These are phyloP conservation scores for Neurospora sp. DNA, from an alignment of 495 filamentous ascomycete species.

Conservation along the genomic window DNA sequence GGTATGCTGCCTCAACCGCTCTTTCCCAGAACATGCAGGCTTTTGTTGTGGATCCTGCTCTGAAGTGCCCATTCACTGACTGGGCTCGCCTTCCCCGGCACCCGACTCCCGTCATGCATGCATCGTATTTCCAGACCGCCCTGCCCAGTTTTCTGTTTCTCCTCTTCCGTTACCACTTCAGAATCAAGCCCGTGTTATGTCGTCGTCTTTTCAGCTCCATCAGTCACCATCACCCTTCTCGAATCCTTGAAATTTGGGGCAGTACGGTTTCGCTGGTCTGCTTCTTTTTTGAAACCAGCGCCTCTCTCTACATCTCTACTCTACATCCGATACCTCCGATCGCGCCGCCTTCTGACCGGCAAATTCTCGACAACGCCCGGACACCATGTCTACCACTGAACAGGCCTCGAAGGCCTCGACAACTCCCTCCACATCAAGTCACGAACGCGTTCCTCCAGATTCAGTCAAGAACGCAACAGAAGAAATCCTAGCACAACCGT, in stretches of 20 bases:
- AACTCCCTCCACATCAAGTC: neutral
- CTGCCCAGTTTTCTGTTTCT: neutral
- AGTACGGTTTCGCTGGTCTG: neutral
- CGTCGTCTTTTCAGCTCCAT: neutral
- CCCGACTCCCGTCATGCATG: neutral
- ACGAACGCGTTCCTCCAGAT: too few species aligned
- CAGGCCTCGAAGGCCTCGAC: neutral
- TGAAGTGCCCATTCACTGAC: neutral
- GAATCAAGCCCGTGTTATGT: neutral
- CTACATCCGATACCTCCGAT: neutral
- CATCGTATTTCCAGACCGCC: neutral
- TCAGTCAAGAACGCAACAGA: neutral
- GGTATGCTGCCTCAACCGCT: neutral
- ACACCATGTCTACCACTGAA: neutral
- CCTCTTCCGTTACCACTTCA: neutral
- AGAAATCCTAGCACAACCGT: neutral
- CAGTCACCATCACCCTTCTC: neutral
- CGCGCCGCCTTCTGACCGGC: neutral
- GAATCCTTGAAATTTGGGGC: neutral
- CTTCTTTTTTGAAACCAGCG: neutral
- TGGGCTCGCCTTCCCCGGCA: neutral
- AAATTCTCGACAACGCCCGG: neutral
- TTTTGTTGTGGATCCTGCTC: neutral
- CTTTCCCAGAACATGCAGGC: neutral
- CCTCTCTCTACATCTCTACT: neutral